Evolutionary conservation across 2,329 filamentous ascomycete species (phyloP), one percentile per base, ranked within the genome.

Genomic region (Clonostachys byssicola): DNA sequence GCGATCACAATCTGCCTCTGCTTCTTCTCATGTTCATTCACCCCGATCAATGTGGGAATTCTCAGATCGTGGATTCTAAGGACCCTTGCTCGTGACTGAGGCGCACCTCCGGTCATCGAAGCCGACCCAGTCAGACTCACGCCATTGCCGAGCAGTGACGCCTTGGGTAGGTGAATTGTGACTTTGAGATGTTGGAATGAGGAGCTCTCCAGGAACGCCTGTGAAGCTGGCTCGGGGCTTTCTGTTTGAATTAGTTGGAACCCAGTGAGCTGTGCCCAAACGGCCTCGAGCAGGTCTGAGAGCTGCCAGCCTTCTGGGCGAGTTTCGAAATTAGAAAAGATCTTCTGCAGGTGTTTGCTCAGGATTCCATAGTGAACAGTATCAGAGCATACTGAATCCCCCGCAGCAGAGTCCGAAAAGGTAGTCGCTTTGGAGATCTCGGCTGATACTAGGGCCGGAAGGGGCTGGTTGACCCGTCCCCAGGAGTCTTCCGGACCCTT

Each of bases 281-380:
- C 20, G n/a, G 12, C 14, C 36, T 39, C 36, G 14, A 39, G 36
- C 14, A 18, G 14, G 14, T n/a, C 14, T n/a, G 17, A 39, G 14
- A 39, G 17, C 17, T n/a, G 14, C 14, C 14, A 39, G 12, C 36
- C 36, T 13, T 39, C 36, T n/a, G 14, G 36, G 14, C 14, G 14
- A n/a, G 36, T 39, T 7, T 39, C 14, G 8, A 39, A 39, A 7
- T 10, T 5, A 18, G 66, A 62, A 23, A 84, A 59, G 12, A 67
- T 68, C 20, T 64, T 62, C 34, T 85, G 66, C 13, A 91, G 72
- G 0, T 73, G 72, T 66, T 90, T 89, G 67, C 81, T 84, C 13
- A 91, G 72, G 10, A 70, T 74, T 3, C 88, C 87, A 58, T 92
- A 92, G 67, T 92, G 85, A 20, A 90, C 80, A 3, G 88, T 91